Conservation (phyloP, 1,284 basidiomycete species). For the Malassezia sympodialis region DNA sequence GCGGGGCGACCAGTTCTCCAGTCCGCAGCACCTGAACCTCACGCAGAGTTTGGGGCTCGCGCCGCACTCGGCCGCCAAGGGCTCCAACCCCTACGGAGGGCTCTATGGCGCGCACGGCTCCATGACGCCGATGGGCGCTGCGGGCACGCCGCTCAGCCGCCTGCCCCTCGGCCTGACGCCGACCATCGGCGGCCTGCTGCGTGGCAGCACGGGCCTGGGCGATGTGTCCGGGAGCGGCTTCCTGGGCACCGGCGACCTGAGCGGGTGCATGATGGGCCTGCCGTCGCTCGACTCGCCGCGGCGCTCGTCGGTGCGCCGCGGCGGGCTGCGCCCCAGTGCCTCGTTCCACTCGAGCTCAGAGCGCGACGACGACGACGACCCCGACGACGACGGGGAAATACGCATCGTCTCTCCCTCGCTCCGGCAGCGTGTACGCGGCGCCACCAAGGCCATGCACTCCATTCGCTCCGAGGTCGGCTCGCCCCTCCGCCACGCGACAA, state of each 20-base stretch:
- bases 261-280: conserved; percentile 19
- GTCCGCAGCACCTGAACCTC: conserved; percentile 39
- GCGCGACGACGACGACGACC: conserved; percentile 18
- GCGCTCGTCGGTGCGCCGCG: conserved; percentile 15
- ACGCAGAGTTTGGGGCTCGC: conserved; percentile 38
- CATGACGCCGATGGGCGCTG: conserved; percentile 20
- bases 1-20: conserved; percentile 31
- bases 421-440: conserved; percentile 2
- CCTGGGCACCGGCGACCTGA: conserved; percentile 22
- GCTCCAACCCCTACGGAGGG: background rate
- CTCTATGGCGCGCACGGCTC: background rate
- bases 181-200: conserved; percentile 23
- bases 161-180: conserved; percentile 28
- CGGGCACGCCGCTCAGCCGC: conserved; percentile 19
- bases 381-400: conserved; percentile 6
- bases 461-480: conserved; percentile 12
- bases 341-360: conserved; percentile 14
- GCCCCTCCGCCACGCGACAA: background rate
- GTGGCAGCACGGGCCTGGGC: conserved; percentile 10
- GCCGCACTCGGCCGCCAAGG: conserved; percentile 31
- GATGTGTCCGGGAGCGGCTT: conserved; percentile 17
- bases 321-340: background rate
- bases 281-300: conserved; percentile 24
- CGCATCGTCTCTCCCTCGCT: conserved; percentile 15
- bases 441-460: conserved; percentile 6